Conservation (phyloP, 1,284 basidiomycete genomes). For the Pterulicium gracile region DNA sequence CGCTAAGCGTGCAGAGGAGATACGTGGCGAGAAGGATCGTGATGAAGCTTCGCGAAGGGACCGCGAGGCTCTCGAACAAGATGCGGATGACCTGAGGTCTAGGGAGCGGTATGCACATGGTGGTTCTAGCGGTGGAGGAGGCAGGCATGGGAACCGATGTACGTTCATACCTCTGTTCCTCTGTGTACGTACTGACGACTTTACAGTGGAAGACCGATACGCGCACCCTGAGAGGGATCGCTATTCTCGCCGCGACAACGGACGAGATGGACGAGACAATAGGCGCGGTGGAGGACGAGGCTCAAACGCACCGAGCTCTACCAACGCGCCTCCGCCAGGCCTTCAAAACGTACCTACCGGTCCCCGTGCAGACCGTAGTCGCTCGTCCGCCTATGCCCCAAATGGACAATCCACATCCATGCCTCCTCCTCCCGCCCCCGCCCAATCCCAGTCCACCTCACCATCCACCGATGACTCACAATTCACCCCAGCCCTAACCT, state of each 20-base stretch:
- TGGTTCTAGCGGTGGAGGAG: constrained; percentile 24
- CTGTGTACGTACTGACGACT: constrained; percentile 7
- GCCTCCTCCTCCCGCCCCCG: constrained; percentile 33
- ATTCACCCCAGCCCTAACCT: constrained; percentile 61
- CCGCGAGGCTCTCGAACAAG: constrained; percentile 60
- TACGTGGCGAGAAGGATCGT: constrained; percentile 54
- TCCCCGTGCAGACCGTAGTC: constrained; percentile 64
- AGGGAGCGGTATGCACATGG: constrained; percentile 26
- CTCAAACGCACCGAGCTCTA: constrained; percentile 21
- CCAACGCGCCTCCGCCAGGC: constrained; percentile 26
- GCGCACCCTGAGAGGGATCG: constrained; percentile 39
- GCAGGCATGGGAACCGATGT: constrained; percentile 33
- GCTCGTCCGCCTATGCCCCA: too few species aligned
- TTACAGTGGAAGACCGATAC: constrained; percentile 53
- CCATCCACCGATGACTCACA: constrained; percentile 25
- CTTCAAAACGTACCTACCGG: constrained; percentile 71
- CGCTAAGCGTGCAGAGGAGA: constrained; percentile 73
- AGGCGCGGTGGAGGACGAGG: constrained; percentile 19
- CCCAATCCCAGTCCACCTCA: constrained; percentile 18
- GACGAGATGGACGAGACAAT: constrained; percentile 23
- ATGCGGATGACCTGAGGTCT: constrained; percentile 58
- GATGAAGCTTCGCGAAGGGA: constrained; percentile 47
- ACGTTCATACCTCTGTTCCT: constrained; percentile 20
- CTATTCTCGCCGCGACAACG: constrained; percentile 23
- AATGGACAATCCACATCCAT: constrained; percentile 29